Evolutionary conservation across 495 filamentous ascomycete species (phyloP).

Genomic region (Parathielavia hyrcaniae): DNA sequence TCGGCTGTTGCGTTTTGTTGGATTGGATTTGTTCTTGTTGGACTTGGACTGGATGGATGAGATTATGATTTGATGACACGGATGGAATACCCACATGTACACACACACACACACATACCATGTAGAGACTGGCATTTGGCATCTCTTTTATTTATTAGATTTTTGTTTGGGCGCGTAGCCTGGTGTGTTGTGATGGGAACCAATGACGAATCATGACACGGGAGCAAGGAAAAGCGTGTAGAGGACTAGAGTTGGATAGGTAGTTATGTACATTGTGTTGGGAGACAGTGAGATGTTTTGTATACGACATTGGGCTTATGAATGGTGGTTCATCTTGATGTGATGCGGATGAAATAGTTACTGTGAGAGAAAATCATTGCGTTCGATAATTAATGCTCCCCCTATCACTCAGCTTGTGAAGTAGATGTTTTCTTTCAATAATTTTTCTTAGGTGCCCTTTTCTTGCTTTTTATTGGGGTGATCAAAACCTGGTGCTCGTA

Average conservation of each 20-base stretch:
- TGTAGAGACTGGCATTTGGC: constrained; percentile 11
- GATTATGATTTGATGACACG: neutral
- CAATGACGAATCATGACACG: constrained; percentile 8
- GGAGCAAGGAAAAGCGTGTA: neutral
- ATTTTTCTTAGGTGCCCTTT: no score
- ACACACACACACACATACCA: constrained; percentile 1
- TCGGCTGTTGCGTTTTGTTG: neutral
- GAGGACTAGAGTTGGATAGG: neutral
- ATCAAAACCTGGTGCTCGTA: no score
- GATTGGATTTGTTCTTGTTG: neutral
- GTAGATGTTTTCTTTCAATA: no score
- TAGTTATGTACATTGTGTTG: neutral
- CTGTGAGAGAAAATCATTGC: no score
- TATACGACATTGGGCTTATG: neutral
- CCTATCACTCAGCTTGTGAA: no score
- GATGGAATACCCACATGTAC: constrained; percentile 9
- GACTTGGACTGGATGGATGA: neutral
- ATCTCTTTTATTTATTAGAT: constrained; percentile 6
- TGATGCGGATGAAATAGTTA: no score
- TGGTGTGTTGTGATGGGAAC: constrained; percentile 14
- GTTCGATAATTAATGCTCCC: no score
- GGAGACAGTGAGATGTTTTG: neutral
- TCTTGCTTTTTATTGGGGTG: no score
- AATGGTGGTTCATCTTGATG: neutral
- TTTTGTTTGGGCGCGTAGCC: constrained; percentile 9